These are phyloP conservation scores for Nidula microcarpa DNA, from an alignment of 768 basidiomycete species.

Conservation along the genomic window DNA sequence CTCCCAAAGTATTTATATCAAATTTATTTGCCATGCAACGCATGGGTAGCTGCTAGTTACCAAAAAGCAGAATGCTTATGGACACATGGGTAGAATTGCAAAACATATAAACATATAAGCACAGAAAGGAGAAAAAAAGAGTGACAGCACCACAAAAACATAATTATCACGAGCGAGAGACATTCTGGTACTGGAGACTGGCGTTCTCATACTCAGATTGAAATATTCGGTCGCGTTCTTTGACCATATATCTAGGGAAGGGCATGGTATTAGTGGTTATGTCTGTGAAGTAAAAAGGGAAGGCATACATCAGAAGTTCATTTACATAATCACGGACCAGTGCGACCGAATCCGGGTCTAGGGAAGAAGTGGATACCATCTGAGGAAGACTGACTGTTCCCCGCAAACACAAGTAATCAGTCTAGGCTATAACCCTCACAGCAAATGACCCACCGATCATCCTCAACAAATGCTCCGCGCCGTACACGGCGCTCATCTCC, in stretches of 20 bases:
- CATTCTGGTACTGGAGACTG: conserved; percentile 75
- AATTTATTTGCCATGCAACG: neutral
- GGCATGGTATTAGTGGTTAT: neutral
- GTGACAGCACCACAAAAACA: neutral
- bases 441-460: conserved; percentile 71
- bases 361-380: conserved; percentile 85
- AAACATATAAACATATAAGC: conserved; percentile 32
- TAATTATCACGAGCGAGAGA: conserved; percentile 60
- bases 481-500: conserved; percentile 89
- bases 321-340: conserved; percentile 88
- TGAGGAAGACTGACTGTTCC: conserved; percentile 81
- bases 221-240: conserved; percentile 72
- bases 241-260: conserved; percentile 67
- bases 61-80: neutral
- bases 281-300: neutral
- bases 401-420: too few relatives aligned
- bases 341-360: conserved; percentile 83
- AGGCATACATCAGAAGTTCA: conserved; percentile 72
- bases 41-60: neutral
- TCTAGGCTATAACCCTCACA: neutral
- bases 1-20: neutral
- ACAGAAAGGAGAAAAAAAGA: conserved; percentile 13
- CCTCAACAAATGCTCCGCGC: conserved; percentile 89
- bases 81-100: neutral
- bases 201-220: conserved; percentile 76